These are phyloP conservation scores for Sphagnum magellanicum DNA, from an alignment of 228 moss, liverwort and hornwort genomes.

Conservation along the genomic window DNA sequence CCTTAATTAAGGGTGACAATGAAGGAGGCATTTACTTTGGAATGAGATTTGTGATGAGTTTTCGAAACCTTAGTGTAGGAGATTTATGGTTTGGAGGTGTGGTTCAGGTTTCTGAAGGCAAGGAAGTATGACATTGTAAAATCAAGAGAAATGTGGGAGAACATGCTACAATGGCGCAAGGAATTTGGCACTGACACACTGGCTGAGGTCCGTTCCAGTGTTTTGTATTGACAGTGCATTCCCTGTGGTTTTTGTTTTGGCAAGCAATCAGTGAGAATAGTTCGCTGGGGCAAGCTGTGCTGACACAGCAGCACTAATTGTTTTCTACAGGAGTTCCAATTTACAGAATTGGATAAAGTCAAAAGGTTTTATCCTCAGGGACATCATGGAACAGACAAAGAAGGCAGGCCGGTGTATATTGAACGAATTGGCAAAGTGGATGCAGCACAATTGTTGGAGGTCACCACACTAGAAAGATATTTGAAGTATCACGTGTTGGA, in stretches of 20 bases:
- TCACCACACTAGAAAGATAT: slow-evolving; percentile 56
- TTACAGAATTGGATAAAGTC: slow-evolving; percentile 45
- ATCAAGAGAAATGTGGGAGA: slow-evolving; percentile 47
- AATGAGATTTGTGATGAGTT: too few relatives aligned
- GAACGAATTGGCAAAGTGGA: slow-evolving; percentile 61
- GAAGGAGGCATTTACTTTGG: too few relatives aligned
- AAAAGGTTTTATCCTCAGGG: slow-evolving; percentile 52
- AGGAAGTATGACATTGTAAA: slow-evolving; percentile 53
- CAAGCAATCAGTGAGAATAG: neutral
- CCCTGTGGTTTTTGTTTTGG: neutral
- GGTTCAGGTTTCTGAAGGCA: slow-evolving; percentile 50
- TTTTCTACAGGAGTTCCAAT: slow-evolving; percentile 33
- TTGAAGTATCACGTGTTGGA: slow-evolving; percentile 53
- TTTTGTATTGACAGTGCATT: too few relatives aligned
- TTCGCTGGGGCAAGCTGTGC: neutral
- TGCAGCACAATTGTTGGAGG: slow-evolving; percentile 39
- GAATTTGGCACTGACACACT: slow-evolving; percentile 60
- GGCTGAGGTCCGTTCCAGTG: slow-evolving; percentile 26
- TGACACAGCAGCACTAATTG: neutral
- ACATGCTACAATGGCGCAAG: slow-evolving; percentile 52
- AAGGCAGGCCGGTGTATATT: slow-evolving; percentile 59
- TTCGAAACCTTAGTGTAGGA: too few relatives aligned
- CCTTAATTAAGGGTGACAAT: too few relatives aligned
- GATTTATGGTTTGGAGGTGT: too few relatives aligned
- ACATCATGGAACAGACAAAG: slow-evolving; percentile 64